Evolutionary conservation across 768 basidiomycete species (phyloP).

Genomic region (Cystofilobasidium capitatum): DNA sequence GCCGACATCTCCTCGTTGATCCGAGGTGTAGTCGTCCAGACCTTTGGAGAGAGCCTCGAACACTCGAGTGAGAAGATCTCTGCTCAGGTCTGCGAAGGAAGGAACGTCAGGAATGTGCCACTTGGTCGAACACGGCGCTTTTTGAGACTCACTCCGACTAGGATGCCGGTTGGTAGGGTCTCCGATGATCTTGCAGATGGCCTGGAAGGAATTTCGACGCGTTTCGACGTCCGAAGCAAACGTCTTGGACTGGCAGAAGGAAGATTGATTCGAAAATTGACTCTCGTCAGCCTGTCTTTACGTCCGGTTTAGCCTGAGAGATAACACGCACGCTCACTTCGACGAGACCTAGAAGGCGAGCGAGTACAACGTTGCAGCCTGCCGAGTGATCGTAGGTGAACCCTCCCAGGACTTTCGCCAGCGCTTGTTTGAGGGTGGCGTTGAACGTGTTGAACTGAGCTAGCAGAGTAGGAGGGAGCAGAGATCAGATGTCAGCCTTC

Average conservation of each 20-base stretch:
- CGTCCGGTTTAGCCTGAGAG: constrained; percentile 30
- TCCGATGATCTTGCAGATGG: constrained; percentile 27
- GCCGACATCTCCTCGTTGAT: constrained; percentile 92
- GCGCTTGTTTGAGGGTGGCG: constrained; percentile 57
- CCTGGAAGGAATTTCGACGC: constrained; percentile 47
- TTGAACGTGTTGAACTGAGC: constrained; percentile 30
- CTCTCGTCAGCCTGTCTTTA: neutral
- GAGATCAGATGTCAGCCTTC: neutral
- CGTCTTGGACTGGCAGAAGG: constrained; percentile 34
- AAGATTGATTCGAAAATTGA: neutral
- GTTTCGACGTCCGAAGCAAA: constrained; percentile 48
- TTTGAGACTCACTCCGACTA: neutral
- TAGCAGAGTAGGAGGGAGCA: constrained; percentile 21
- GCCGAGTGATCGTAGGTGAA: constrained; percentile 56
- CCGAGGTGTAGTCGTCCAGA: constrained; percentile 78
- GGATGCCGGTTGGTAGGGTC: neutral
- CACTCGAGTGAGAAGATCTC: constrained; percentile 16
- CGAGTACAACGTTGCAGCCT: constrained; percentile 49
- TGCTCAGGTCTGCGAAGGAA: neutral
- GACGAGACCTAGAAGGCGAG: constrained; percentile 54
- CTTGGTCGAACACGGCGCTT: no score
- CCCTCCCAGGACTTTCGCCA: constrained; percentile 59
- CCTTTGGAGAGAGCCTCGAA: constrained; percentile 53
- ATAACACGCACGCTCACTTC: constrained; percentile 47
- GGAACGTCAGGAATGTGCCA: neutral